phyloP scores from a whole-genome alignment of 768 basidiomycete genomes.

The Steccherinum ochraceum region DNA sequence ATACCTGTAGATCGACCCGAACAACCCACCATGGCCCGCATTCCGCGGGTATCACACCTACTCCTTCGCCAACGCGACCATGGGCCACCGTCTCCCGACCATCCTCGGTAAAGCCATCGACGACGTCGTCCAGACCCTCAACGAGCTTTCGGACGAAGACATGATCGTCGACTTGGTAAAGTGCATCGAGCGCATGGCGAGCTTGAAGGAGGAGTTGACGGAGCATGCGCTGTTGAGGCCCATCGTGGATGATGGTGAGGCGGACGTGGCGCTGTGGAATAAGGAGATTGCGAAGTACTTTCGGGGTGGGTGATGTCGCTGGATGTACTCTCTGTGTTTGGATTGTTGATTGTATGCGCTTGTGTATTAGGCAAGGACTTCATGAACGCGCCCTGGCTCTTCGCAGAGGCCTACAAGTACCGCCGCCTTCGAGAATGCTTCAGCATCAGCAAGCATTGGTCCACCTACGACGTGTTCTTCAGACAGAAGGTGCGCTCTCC shows the following conservation, averaged over 20 bases:
- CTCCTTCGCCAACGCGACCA: conserved; percentile 86
- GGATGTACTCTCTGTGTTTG: background rate
- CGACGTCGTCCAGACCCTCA: conserved; percentile 83
- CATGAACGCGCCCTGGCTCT: conserved; percentile 96
- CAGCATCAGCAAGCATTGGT: conserved; percentile 86
- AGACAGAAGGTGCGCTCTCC: conserved; percentile 62
- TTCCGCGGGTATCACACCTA: conserved; percentile 66
- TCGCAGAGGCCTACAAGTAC: conserved; percentile 93
- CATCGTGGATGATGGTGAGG: conserved; percentile 87
- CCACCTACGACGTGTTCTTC: conserved; percentile 91
- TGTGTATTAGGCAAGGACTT: conserved; percentile 69
- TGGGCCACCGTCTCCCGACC: conserved; percentile 93
- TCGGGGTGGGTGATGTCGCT: conserved; percentile 46
- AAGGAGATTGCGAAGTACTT: conserved; percentile 95
- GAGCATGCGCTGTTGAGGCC: conserved; percentile 79
- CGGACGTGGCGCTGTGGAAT: conserved; percentile 93
- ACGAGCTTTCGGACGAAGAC: conserved; percentile 80
- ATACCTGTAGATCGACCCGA: conserved; percentile 59
- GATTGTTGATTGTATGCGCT: background rate
- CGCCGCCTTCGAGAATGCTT: conserved; percentile 91
- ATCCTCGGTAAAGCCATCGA: conserved; percentile 96
- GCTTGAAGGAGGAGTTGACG: conserved; percentile 82
- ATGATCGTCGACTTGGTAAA: conserved; percentile 75
- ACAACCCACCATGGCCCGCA: conserved; percentile 80
- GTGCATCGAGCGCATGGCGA: conserved; percentile 87